Percentiles rank a stretch among this genome's conserved stretches.
phyloP scores from a whole-genome alignment of 2,329 filamentous ascomycete species.

The Aspergillus clavatus region DNA sequence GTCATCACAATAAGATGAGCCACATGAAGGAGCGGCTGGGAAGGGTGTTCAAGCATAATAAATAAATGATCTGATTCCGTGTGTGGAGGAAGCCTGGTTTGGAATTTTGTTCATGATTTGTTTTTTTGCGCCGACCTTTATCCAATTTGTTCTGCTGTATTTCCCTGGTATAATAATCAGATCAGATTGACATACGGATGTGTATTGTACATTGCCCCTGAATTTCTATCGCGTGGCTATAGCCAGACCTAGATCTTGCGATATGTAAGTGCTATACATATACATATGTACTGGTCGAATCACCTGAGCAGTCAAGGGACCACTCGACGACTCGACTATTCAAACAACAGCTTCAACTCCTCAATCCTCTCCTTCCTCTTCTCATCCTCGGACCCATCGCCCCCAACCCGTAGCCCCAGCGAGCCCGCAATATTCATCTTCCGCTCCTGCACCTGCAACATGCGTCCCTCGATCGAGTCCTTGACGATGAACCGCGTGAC shows the following conservation, averaged over 20 bases:
- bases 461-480: slow-evolving; percentile 89
- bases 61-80: not conserved
- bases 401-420: slow-evolving; percentile 90
- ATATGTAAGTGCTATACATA: too few relatives aligned
- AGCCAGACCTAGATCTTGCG: too few relatives aligned
- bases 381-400: slow-evolving; percentile 83
- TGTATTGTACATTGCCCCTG: too few relatives aligned
- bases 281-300: too few relatives aligned
- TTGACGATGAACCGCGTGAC: slow-evolving; percentile 86
- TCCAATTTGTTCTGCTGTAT: too few relatives aligned
- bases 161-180: too few relatives aligned
- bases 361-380: slow-evolving; percentile 86
- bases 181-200: too few relatives aligned
- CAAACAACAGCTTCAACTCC: slow-evolving; percentile 84
- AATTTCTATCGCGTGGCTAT: too few relatives aligned
- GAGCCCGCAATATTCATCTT: slow-evolving; percentile 88
- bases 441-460: slow-evolving; percentile 86
- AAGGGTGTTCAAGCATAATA: slow-evolving; percentile 15
- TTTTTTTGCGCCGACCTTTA: too few relatives aligned
- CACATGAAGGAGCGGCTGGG: slow-evolving; percentile 35
- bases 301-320: too few relatives aligned
- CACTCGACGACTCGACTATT: too few relatives aligned
- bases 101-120: not conserved
- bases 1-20: slow-evolving; percentile 13
- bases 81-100: not conserved